Evolutionary conservation across 371 early-diverging fungal species (phyloP).

Genomic region (Nosema bombycis): DNA sequence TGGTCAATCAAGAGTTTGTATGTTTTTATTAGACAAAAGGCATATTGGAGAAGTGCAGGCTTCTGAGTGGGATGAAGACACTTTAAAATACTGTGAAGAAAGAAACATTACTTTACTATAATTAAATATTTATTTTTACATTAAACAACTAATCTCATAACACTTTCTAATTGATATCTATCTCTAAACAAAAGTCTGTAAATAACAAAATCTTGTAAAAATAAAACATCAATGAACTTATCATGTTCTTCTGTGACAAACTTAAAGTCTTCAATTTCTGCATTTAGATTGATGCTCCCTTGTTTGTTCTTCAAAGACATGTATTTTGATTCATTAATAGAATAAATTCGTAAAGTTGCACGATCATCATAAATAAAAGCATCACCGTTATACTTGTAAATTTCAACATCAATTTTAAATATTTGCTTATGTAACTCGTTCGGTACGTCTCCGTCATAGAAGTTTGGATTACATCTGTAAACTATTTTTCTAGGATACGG

Average conservation of each 20-base stretch:
- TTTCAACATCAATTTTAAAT: conserved; percentile 11
- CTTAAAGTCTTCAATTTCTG: not conserved
- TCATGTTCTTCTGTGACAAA: not conserved
- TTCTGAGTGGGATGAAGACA: conserved; percentile 28
- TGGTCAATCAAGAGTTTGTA: conserved; percentile 45
- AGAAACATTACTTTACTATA: conserved; percentile 15
- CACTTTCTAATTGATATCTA: not conserved
- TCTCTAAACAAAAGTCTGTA: not conserved
- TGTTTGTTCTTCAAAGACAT: not conserved
- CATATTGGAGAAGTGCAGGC: conserved; percentile 56
- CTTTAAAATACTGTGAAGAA: not conserved
- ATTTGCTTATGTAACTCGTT: not conserved
- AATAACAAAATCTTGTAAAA: not conserved
- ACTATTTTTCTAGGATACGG: not conserved
- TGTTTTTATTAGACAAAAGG: conserved; percentile 53
- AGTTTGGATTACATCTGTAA: conserved; percentile 7
- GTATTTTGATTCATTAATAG: not conserved
- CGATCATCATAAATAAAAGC: conserved; percentile 8
- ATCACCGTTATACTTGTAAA: conserved; percentile 1
- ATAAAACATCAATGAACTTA: not conserved
- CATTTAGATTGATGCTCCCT: not conserved
- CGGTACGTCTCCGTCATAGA: conserved; percentile 1
- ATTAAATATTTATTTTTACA: not conserved
- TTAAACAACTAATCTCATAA: not conserved
- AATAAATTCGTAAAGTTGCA: not conserved